Evolutionary conservation across 257 asterid genomes (phyloP), one percentile per base, ranked within the genome.

Genomic region (Plantago major): DNA sequence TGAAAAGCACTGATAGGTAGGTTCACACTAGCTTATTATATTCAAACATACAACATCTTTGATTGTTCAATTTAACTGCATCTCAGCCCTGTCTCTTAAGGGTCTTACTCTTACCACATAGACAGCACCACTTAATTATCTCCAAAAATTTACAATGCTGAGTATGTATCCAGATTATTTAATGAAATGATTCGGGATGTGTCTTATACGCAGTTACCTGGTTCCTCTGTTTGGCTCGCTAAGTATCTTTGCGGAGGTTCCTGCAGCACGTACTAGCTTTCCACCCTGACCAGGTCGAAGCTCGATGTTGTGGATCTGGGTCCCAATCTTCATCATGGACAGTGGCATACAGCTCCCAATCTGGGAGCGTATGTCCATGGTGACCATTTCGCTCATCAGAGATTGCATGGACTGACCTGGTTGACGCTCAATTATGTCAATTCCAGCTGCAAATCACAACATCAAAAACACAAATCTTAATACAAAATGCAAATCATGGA

Each of bases 221-320:
- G 79, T 57, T 10, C 84, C 62, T 55, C 82, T 64, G 52, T 74
- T 76, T n/a, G 98, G 98, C 64, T 88, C 96, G 9, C 84, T 85
- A 26, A 91, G 76, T 60, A 91, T 86, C 71, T 79, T 84, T 0
- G 95, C 95, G 3, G 70, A 63, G 1, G 93, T 82, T 17, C 95
- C 95, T 0, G 96, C 87, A 12, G 95, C 78, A 0, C 98, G 84
- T 13, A 85, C 95, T 9, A 91, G 73, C 48, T 88, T 85, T 30
- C 80, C 88, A 16, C 95, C 96, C 77, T 84, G 88, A 1, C 95
- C 96, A 12, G 94, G 96, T 28, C 94, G 95, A 58, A 91, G 67
- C 85, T 91, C 98, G n/a, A 88, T 81, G 73, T 88, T 89, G 76
- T 89, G 94, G 66, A 86, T 74, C 6, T 72, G 79, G 53, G 82